phyloP scores from a whole-genome alignment of 164 flowering plant genomes.

The Tetrastigma voinierianum region DNA sequence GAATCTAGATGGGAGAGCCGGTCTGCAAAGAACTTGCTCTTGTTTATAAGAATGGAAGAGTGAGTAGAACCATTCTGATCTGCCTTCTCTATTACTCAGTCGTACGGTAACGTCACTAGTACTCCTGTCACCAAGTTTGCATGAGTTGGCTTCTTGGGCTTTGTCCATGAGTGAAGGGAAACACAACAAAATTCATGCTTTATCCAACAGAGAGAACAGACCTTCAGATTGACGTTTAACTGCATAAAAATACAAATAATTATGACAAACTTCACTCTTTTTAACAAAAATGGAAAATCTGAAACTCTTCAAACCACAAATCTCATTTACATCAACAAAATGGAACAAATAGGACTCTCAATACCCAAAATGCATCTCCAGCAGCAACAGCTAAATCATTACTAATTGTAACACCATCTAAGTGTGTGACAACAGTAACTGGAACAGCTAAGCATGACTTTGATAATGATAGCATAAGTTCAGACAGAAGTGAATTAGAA shows the following conservation, averaged over 20 bases:
- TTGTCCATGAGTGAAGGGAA: constrained; percentile 33
- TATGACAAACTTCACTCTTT: background rate
- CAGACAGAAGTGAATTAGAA: no score
- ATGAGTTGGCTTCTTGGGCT: constrained; percentile 18
- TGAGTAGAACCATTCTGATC: constrained; percentile 45
- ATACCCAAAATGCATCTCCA: no score
- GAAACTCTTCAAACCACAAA: no score
- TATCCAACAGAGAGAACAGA: constrained; percentile 2
- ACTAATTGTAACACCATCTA: no score
- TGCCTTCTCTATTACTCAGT: constrained; percentile 41
- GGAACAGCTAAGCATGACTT: no score
- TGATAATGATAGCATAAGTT: no score
- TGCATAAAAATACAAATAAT: background rate
- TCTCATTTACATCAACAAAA: no score
- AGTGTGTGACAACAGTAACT: no score
- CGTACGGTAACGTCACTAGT: constrained; percentile 41
- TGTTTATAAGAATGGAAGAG: constrained; percentile 40
- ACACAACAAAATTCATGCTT: constrained; percentile 36
- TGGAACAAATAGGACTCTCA: no score
- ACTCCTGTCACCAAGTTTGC: constrained; percentile 33
- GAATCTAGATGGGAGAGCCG: constrained; percentile 20
- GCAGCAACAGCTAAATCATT: no score
- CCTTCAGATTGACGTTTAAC: background rate
- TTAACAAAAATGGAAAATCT: no score
- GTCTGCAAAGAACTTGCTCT: constrained; percentile 52